Evolutionary conservation across 371 early-diverging fungal species (phyloP), one percentile per base, ranked within the genome.

Genomic region (Blakeslea trispora): DNA sequence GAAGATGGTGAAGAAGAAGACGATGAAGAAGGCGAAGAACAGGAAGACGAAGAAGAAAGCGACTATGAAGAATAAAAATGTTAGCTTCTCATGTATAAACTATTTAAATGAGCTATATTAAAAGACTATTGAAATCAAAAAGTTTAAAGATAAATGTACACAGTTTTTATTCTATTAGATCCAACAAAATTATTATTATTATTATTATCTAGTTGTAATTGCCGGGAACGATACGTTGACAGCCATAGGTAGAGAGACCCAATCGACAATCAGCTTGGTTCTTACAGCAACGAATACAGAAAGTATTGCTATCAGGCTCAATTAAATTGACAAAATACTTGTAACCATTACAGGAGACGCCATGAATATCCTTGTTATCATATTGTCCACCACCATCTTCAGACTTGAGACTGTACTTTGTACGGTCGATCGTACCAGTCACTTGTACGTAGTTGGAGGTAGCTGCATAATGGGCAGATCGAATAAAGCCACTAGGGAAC

Each of bases 231-330:
- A 83, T 68, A 21, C 24, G 41, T n/a, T 55, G 55, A 48, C 84
- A 83, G 10, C 84, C 84, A 7, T 66, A 52, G 40, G 75, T 68
- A 5, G 77, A 75, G 45, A 65, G 66, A 53, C 76, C 65, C 28
- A 68, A 57, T 34, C 75, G 71, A 55, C 83, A 83, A 71, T 64
- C 17, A 9, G n/a, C 32, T 64, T 59, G 37, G 45, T 41, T 69
- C 73, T 70, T 68, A 62, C 82, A 82, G 63, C 81, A 80, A 39
- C 81, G 71, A 35, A 81, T 68, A 50, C 81, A 81, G 47, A 66
- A 81, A 13, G 62, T 68, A 17, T 66, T 60, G 14, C 43, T 52
- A 21, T 69, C 54, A 22, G 81, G 81, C 47, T 78, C 81, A 17
- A 76, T 67, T 41, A 81, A 50, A 43, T 81, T 76, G 35, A 82